Evolutionary conservation across 345 rosid species (phyloP).

Genomic region (Trapa bicornis): DNA sequence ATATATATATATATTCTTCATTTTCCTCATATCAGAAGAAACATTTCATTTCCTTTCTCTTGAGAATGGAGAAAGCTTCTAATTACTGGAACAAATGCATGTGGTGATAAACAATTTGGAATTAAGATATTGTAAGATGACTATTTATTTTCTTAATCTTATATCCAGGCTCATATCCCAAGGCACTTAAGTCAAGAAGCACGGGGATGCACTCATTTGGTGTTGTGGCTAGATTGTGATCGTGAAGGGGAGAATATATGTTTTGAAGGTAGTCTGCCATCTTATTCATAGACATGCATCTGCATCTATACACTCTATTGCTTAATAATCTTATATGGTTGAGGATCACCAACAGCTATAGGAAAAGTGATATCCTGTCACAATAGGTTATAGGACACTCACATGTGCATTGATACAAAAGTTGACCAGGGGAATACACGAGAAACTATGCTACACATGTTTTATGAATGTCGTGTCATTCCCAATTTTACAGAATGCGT

Average conservation of each 20-base stretch:
- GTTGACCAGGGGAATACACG: too few relatives aligned
- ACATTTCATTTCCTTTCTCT: not conserved
- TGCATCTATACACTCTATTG: not conserved
- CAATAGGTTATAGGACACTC: not conserved
- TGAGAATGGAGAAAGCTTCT: too few relatives aligned
- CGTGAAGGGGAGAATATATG: slow-evolving; percentile 99
- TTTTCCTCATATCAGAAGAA: not conserved
- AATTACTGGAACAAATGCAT: not conserved
- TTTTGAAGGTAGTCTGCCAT: slow-evolving; percentile 55
- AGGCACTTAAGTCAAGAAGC: slow-evolving; percentile 91
- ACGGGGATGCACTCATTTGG: slow-evolving; percentile 68
- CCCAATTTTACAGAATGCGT: not conserved
- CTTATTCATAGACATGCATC: not conserved
- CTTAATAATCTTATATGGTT: not conserved
- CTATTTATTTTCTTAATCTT: not conserved
- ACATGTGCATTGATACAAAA: too few relatives aligned
- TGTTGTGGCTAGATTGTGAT: slow-evolving; percentile 93
- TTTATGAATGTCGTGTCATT: too few relatives aligned
- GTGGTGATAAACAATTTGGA: not conserved
- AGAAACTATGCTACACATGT: too few relatives aligned
- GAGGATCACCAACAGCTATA: not conserved
- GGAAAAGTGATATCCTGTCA: not conserved
- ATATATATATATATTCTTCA: not conserved
- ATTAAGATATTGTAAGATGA: not conserved
- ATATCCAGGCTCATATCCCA: slow-evolving; percentile 57